Conservation (phyloP, 352 stramenopile species). For the Pythium apleroticum region DNA sequence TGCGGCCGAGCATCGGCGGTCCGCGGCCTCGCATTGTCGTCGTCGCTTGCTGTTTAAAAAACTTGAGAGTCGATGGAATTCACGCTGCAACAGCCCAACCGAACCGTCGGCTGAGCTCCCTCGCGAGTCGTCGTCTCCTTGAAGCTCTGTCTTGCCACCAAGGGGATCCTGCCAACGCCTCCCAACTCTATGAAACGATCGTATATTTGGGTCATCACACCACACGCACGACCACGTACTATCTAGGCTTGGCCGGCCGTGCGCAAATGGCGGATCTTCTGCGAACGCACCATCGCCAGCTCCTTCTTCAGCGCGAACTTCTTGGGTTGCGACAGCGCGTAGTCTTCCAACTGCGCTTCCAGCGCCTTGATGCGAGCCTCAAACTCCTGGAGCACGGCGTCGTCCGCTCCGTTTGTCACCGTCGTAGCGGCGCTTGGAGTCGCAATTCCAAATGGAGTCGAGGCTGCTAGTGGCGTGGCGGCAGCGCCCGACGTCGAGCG, state of each 20-base stretch:
- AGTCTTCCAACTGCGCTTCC: constrained; percentile 63
- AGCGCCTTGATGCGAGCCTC: constrained; percentile 42
- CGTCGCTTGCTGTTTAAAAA: constrained; percentile 4
- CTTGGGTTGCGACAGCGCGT: constrained; percentile 65
- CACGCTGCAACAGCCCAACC: not conserved
- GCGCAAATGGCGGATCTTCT: constrained; percentile 64
- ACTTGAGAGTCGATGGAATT: not conserved
- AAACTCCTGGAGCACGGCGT: constrained; percentile 17
- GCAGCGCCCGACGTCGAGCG: not conserved
- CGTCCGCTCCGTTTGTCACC: constrained; percentile 2
- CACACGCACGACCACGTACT: not conserved
- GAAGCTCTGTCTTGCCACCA: not conserved
- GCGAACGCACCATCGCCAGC: constrained; percentile 67
- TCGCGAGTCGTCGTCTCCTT: not conserved
- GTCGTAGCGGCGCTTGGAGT: not conserved
- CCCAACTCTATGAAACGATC: constrained; percentile 13
- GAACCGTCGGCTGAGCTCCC: not conserved
- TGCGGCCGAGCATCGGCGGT: constrained; percentile 26
- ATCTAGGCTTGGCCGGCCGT: constrained; percentile 10
- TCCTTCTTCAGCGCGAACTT: constrained; percentile 80
- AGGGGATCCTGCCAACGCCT: not conserved
- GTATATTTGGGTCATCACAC: constrained; percentile 23
- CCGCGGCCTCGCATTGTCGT: constrained; percentile 18
- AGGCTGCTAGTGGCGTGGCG: not conserved
- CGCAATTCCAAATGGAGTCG: not conserved